These are phyloP conservation scores for Centella asiatica DNA, from an alignment of 129 eudicot species.

Conservation along the genomic window DNA sequence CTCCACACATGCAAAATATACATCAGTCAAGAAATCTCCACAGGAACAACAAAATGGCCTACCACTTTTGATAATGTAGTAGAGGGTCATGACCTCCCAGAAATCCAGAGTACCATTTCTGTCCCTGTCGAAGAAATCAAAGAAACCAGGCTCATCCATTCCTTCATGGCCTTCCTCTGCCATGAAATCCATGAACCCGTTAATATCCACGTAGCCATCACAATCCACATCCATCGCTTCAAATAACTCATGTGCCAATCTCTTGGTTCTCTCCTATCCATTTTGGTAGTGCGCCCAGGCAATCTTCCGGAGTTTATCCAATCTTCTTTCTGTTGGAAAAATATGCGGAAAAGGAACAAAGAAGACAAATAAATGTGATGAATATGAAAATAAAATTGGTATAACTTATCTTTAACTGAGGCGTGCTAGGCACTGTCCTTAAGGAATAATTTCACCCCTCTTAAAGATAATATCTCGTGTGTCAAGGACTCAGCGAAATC, in stretches of 20 bases:
- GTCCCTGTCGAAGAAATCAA: conserved; percentile 28
- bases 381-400: no score
- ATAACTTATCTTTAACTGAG: no score
- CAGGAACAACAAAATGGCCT: conserved; percentile 45
- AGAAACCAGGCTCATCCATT: conserved; percentile 20
- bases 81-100: conserved; percentile 37
- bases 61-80: conserved; percentile 41
- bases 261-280: conserved; percentile 13
- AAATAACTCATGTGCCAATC: conserved; percentile 30
- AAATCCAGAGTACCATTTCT: conserved; percentile 37
- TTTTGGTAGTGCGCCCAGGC: conserved; percentile 39
- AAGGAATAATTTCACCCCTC: no score
- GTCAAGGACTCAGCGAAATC: no score
- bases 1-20: conserved; percentile 30
- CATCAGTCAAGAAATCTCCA: conserved; percentile 22
- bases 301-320: conserved; percentile 34
- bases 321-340: no score
- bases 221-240: conserved; percentile 36
- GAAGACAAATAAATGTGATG: no score
- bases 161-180: conserved; percentile 27
- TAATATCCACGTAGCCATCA: conserved; percentile 24
- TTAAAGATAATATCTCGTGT: no score
- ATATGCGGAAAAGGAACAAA: no score
- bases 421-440: no score
- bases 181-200: conserved; percentile 34